These are phyloP conservation scores for Pleurotus ostreatus DNA, from an alignment of 768 basidiomycete genomes.

Conservation along the genomic window DNA sequence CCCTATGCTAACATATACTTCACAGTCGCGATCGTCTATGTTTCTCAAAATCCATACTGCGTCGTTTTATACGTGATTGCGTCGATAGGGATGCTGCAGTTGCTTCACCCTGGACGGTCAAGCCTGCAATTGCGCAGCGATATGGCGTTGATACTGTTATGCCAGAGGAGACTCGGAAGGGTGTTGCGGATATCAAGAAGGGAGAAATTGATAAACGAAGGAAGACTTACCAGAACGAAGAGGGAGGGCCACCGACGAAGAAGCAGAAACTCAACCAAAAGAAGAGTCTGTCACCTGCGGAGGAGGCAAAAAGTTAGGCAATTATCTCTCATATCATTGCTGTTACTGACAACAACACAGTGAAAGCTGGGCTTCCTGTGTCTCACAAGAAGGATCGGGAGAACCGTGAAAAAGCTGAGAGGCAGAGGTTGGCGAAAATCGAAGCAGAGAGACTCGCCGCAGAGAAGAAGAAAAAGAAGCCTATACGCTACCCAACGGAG, in stretches of 20 bases:
- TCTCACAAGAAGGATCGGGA: slow-evolving; percentile 70
- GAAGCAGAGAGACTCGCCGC: slow-evolving; percentile 69
- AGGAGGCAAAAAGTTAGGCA: slow-evolving; percentile 67
- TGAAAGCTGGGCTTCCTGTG: slow-evolving; percentile 21
- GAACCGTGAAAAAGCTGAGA: slow-evolving; percentile 65
- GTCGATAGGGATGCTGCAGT: slow-evolving; percentile 90
- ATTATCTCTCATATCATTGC: slow-evolving; percentile 5
- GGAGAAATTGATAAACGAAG: slow-evolving; percentile 92
- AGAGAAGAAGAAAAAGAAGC: slow-evolving; percentile 86
- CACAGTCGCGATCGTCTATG: slow-evolving; percentile 88
- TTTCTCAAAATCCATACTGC: slow-evolving; percentile 95
- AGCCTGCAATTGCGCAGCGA: slow-evolving; percentile 74
- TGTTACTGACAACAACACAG: slow-evolving; percentile 17
- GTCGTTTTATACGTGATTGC: slow-evolving; percentile 94
- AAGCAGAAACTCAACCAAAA: slow-evolving; percentile 39
- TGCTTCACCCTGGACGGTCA: slow-evolving; percentile 95
- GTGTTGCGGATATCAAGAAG: slow-evolving; percentile 77
- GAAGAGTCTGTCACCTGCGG: slow-evolving; percentile 69
- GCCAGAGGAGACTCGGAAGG: slow-evolving; percentile 79
- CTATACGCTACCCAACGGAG: slow-evolving; percentile 89
- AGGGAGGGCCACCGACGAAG: slow-evolving; percentile 70
- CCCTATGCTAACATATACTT: not conserved
- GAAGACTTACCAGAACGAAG: slow-evolving; percentile 87
- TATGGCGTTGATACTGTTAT: slow-evolving; percentile 85
- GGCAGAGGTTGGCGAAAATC: slow-evolving; percentile 59